phyloP scores from a whole-genome alignment of 2,329 filamentous ascomycete genomes.

The Scedosporium minutisporum region DNA sequence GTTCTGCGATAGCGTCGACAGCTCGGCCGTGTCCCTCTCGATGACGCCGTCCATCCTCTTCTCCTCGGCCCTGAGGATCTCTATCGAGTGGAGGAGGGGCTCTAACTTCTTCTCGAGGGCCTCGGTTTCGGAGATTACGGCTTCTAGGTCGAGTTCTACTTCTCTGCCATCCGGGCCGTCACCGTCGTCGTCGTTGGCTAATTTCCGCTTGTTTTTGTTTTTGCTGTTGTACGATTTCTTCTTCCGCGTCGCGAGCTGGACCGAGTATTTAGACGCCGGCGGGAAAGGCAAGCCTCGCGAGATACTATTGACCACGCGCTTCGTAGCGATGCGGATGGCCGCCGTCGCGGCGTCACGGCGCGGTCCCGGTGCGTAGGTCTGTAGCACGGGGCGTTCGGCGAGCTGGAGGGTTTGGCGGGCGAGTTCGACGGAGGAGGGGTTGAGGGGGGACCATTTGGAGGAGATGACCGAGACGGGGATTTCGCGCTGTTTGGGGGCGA shows the following conservation, averaged over 20 bases:
- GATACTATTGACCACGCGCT: slow-evolving; percentile 48
- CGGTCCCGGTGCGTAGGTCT: slow-evolving; percentile 39
- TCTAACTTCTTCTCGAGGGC: slow-evolving; percentile 49
- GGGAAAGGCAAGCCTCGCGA: slow-evolving; percentile 57
- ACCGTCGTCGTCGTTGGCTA: not conserved
- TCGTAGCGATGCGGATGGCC: slow-evolving; percentile 44
- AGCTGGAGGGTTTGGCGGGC: slow-evolving; percentile 47
- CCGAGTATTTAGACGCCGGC: slow-evolving; percentile 28
- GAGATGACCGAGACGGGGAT: slow-evolving; percentile 58
- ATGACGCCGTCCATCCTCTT: slow-evolving; percentile 45
- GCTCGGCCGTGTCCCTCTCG: slow-evolving; percentile 34
- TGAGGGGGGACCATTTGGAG: slow-evolving; percentile 55
- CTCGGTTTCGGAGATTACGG: slow-evolving; percentile 48
- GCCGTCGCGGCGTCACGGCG: slow-evolving; percentile 43
- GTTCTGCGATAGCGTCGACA: slow-evolving; percentile 48
- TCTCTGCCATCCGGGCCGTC: slow-evolving; percentile 32
- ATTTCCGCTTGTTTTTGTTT: no score
- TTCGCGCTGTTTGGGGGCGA: slow-evolving; percentile 38
- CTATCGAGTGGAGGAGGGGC: slow-evolving; percentile 52
- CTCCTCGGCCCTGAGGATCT: slow-evolving; percentile 49
- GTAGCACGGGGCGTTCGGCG: slow-evolving; percentile 52
- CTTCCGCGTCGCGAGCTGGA: not conserved
- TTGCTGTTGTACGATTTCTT: not conserved
- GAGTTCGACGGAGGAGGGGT: slow-evolving; percentile 41
- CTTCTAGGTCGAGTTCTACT: slow-evolving; percentile 57